These are phyloP conservation scores for Barbarea vulgaris DNA, from an alignment of 345 rosid genomes.

Conservation along the genomic window DNA sequence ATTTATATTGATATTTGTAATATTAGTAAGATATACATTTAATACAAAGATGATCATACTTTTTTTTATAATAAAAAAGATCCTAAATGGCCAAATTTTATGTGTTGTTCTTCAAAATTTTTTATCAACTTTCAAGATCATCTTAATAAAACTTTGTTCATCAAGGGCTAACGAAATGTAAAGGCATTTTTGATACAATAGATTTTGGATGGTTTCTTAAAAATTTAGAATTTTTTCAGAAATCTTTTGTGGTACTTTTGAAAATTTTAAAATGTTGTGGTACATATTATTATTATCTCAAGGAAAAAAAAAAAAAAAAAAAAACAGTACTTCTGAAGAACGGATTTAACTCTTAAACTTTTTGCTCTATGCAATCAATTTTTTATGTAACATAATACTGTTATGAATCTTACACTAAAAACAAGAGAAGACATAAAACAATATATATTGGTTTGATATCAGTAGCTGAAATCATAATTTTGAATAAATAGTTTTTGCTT, in stretches of 20 bases:
- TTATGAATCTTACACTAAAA: neutral
- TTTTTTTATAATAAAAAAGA: neutral
- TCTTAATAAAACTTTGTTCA: neutral
- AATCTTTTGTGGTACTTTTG: neutral
- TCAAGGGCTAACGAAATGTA: neutral
- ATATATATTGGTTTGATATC: too few relatives aligned
- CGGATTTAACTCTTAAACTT: neutral
- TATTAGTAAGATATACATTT: neutral
- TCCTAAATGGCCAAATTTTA: neutral
- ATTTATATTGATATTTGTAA: neutral
- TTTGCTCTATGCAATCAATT: neutral
- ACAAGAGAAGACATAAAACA: neutral
- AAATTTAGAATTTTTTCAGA: neutral
- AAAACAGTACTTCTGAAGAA: neutral
- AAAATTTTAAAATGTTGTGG: neutral
- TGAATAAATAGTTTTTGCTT: too few relatives aligned
- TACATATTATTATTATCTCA: neutral
- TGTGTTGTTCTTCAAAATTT: neutral
- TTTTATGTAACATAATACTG: neutral
- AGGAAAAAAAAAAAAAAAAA: too few relatives aligned
- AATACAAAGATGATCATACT: neutral
- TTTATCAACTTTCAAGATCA: neutral
- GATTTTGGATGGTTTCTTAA: neutral
- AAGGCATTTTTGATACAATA: neutral
- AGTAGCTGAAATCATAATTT: too few relatives aligned